Evolutionary conservation across 2,329 filamentous ascomycete species (phyloP).

Genomic region (Huntiella abstrusa): DNA sequence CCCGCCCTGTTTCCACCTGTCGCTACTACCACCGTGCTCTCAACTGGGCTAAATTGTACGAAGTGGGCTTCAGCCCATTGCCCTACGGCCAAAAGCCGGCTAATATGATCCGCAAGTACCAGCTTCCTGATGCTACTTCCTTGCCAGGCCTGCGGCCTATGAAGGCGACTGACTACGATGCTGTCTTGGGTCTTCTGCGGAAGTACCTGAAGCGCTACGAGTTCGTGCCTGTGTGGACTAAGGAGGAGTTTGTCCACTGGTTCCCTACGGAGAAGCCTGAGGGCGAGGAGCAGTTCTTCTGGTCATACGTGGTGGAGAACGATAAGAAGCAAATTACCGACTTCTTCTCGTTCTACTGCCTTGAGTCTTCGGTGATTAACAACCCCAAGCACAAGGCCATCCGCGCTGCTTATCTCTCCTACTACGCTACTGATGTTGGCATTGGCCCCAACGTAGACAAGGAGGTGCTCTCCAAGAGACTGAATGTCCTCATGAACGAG

Average conservation of each 20-base stretch:
- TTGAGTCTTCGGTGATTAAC: constrained; percentile 82
- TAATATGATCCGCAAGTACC: constrained; percentile 72
- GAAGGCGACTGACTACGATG: constrained; percentile 57
- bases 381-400: constrained; percentile 60
- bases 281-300: constrained; percentile 63
- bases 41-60: constrained; percentile 91
- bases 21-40: constrained; percentile 88
- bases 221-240: constrained; percentile 63
- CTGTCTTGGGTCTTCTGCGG: constrained; percentile 54
- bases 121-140: constrained; percentile 53
- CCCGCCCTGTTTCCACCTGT: constrained; percentile 79
- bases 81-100: constrained; percentile 67
- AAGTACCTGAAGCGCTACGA: constrained; percentile 67
- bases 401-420: constrained; percentile 87
- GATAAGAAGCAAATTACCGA: constrained; percentile 71
- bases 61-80: constrained; percentile 82
- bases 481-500: constrained; percentile 68
- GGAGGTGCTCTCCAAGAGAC: constrained; percentile 50
- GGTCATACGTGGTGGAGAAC: constrained; percentile 76
- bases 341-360: constrained; percentile 91
- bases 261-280: constrained; percentile 46
- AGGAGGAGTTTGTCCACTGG: constrained; percentile 77
- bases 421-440: constrained; percentile 75
- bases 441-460: constrained; percentile 38
- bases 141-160: constrained; percentile 64